Base-by-base conservation (phyloP, 2,329 filamentous ascomycete species). In the Pseudogymnoascus verrucosus region DNA sequence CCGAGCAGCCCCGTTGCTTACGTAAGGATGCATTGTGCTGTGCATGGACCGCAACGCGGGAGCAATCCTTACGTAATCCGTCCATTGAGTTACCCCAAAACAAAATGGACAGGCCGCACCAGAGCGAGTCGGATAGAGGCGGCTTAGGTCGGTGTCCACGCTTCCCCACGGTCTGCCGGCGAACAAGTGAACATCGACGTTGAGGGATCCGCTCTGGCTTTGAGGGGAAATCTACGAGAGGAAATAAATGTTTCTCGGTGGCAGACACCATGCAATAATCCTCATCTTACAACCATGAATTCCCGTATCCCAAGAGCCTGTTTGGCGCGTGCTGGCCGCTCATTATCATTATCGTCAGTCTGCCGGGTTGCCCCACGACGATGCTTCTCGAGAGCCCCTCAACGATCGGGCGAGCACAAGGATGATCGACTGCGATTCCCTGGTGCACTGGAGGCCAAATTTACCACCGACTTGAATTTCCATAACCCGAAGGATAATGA, bases 391-490 rank as follows among this genome's bases (percentile, higher is more conserved):
- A 40, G 6, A 39, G 36, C 59, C 34, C 34, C 34, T 16, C 34
- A 39, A 26, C 39, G 34, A 42, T 16, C 21, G n/a, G 59, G 21
- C 36, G 59, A 60, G n/a, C 62, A 60, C 31, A 26, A 40, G 16
- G 62, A 63, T 63, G 62, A 60, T 82, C n/a, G 21, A 16, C 47
- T 74, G 10, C 69, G 71, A 11, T 99, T 99, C 69, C 95, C 95
- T 0, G 95, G 95, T n/a, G 95, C 95, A 0, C 81, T 98, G 61
- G 93, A 97, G 75, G 96, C 91, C 74, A 90, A 91, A 67, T 99
- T 99, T 76, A 96, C 91, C 4, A 88, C 84, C 68, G 80, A 82
- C 0, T 87, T 98, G 76, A 80, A 83, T 42, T 98, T 96, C 76
- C 84, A 90, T 63, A 84, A 85, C 60, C 90, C 93, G 0, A 83